phyloP scores from a whole-genome alignment of 805 yeast genomes.

The Torulaspora gathmanii region DNA sequence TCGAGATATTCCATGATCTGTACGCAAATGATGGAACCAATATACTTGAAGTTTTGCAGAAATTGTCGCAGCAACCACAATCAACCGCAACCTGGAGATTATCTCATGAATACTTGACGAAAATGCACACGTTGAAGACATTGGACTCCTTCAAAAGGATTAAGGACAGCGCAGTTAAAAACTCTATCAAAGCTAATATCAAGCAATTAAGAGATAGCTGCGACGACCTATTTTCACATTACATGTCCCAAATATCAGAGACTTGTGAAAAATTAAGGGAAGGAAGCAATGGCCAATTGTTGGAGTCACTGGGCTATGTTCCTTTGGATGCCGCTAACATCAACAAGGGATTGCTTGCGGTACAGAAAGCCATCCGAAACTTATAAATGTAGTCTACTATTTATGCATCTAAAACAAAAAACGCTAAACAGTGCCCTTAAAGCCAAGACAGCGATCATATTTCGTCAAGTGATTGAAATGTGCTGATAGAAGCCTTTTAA shows the following conservation, averaged over 20 bases:
- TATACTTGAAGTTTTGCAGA: slow-evolving; percentile 2
- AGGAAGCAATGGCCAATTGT: slow-evolving; percentile 5
- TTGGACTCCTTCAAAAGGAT: slow-evolving; percentile 28
- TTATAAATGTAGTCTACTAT: slow-evolving; percentile 7
- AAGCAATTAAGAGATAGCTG: slow-evolving; percentile 22
- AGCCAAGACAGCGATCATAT: no score
- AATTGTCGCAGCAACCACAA: neutral
- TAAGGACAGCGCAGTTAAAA: slow-evolving; percentile 19
- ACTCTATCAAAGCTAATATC: slow-evolving; percentile 18
- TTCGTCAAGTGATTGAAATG: no score
- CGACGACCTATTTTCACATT: slow-evolving; percentile 17
- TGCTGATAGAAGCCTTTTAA: no score
- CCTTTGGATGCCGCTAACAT: slow-evolving; percentile 11
- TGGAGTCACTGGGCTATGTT: slow-evolving; percentile 12
- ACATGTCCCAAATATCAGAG: slow-evolving; percentile 5
- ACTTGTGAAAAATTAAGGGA: slow-evolving; percentile 9
- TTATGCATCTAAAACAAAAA: no score
- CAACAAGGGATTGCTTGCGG: slow-evolving; percentile 9
- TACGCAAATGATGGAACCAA: slow-evolving; percentile 20
- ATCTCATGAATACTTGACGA: slow-evolving; percentile 22
- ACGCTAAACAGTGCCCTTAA: no score
- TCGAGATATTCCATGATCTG: slow-evolving; percentile 18
- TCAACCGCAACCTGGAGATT: slow-evolving; percentile 21
- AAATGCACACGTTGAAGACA: slow-evolving; percentile 29
- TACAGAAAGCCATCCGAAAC: slow-evolving; percentile 23